Evolutionary conservation across 2,329 filamentous ascomycete genomes (phyloP), one percentile per base, ranked within the genome.

Genomic region (Stemphylium lycopersici): DNA sequence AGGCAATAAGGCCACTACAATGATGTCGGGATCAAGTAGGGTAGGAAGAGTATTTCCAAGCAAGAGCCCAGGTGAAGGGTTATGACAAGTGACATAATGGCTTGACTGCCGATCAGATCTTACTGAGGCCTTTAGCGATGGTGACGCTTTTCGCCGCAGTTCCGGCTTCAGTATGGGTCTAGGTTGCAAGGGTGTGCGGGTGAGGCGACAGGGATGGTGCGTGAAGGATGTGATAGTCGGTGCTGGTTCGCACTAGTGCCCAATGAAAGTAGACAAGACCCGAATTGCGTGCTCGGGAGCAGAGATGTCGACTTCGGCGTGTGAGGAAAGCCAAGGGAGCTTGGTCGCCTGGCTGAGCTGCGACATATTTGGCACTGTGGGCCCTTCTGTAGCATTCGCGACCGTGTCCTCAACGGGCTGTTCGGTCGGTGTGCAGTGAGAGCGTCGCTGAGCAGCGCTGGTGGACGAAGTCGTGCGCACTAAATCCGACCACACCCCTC

Each of bases 231-330:
- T 59, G 56, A 60, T 62, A 58, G 59, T 47, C 42, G 53, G 55
- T 55, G 55, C 50, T 54, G 43, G 51, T 40, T 55, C 44, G 45
- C 24, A 44, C 46, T 49, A 47, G 48, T 41, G 46, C 32, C 70
- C 70, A 71, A 72, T 71, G 33, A 45, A 15, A 44, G 34, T n/a
- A 42, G 45, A 20, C 16, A 42, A 29, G 7, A 7, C 48, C 40
- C n/a, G 46, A 52, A 73, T 73, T 70, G 70, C 70, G 70, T 73
- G 70, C 70, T 73, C 65, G 58, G 56, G 47, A 54, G 53, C 44
- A 55, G 38, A 60, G 64, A 73, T 73, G 70, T 72, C 69, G 70
- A 47, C 37, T 55, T 55, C 48, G 22, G 41, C 40, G 22, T 52
- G 41, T 22, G 16, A 36, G 40, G 32, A 44, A 7, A 38, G 38